phyloP scores from a whole-genome alignment of 768 basidiomycete genomes.

The Podaxis sp. region DNA sequence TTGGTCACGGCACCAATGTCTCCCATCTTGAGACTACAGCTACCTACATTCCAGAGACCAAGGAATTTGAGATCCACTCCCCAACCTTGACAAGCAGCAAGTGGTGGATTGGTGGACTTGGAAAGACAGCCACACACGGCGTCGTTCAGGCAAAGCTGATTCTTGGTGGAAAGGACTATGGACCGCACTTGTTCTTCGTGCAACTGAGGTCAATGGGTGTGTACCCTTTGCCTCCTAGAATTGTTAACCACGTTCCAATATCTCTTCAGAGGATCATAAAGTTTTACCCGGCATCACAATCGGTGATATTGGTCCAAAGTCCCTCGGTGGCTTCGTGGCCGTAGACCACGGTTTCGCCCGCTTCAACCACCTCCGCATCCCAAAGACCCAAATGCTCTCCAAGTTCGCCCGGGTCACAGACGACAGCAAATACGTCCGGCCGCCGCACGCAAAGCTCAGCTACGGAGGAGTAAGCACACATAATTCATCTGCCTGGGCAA shows the following conservation, averaged over 20 bases:
- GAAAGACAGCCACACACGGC: constrained; percentile 73
- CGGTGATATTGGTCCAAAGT: constrained; percentile 76
- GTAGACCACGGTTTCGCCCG: constrained; percentile 70
- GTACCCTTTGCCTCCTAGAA: constrained; percentile 6
- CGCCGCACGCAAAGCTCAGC: constrained; percentile 72
- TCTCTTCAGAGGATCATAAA: constrained; percentile 52
- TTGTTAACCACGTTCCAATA: background rate
- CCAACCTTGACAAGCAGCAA: constrained; percentile 75
- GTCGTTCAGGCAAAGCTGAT: constrained; percentile 76
- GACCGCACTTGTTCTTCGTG: constrained; percentile 76
- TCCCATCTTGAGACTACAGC: constrained; percentile 71
- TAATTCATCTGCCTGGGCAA: background rate
- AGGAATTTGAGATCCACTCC: constrained; percentile 75
- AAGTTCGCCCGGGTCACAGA: constrained; percentile 70
- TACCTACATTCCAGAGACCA: constrained; percentile 63
- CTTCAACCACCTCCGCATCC: constrained; percentile 66
- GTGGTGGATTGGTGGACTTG: constrained; percentile 81
- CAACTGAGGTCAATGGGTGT: constrained; percentile 64
- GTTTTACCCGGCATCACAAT: constrained; percentile 59
- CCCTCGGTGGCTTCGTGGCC: constrained; percentile 44
- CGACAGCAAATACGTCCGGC: constrained; percentile 61
- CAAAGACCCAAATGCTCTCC: constrained; percentile 71
- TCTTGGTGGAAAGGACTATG: constrained; percentile 56
- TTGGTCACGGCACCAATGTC: constrained; percentile 78
- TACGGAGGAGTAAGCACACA: constrained; percentile 64